Percentiles rank a stretch among this genome's conserved stretches.
phyloP scores from a whole-genome alignment of 257 asterid species.

The Nicotiana otophora region DNA sequence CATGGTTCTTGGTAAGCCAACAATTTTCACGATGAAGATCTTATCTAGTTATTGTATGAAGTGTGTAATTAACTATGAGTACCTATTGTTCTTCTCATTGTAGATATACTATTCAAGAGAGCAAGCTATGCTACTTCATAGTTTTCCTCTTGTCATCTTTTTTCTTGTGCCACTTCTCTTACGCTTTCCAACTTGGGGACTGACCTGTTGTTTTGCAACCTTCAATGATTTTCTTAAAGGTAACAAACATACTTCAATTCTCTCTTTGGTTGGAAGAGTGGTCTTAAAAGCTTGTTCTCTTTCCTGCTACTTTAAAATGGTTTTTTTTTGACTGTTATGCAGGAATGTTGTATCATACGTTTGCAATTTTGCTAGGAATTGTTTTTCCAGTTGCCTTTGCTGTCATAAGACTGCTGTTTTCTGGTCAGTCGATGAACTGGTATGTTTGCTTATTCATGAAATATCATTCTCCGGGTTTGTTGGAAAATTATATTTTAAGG shows the following conservation, averaged over 20 bases:
- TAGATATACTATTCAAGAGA: constrained; percentile 71
- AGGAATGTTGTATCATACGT: constrained; percentile 69
- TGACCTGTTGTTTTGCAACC: constrained; percentile 36
- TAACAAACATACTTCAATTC: constrained; percentile 25
- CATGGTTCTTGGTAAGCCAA: constrained; percentile 67
- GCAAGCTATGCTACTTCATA: constrained; percentile 66
- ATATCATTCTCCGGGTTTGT: constrained; percentile 14
- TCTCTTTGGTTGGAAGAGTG: constrained; percentile 4
- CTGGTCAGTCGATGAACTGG: constrained; percentile 87
- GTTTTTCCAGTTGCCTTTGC: constrained; percentile 62
- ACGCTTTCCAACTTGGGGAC: constrained; percentile 49
- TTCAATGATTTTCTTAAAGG: constrained; percentile 73
- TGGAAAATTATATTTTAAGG: neutral
- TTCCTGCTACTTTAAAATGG: constrained; percentile 4
- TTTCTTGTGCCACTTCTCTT: constrained; percentile 69
- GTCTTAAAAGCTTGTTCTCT: constrained; percentile 7
- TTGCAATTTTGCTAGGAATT: constrained; percentile 64
- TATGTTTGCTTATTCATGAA: constrained; percentile 22
- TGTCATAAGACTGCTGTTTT: constrained; percentile 57
- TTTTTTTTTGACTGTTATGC: constrained; percentile 24
- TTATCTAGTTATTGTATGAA: neutral
- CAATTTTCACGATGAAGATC: constrained; percentile 13
- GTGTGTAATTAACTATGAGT: neutral
- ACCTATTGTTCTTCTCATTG: neutral
- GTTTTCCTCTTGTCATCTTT: constrained; percentile 71